phyloP scores from a whole-genome alignment of 2,329 filamentous ascomycete species.

The Stachybotrys echinatus region DNA sequence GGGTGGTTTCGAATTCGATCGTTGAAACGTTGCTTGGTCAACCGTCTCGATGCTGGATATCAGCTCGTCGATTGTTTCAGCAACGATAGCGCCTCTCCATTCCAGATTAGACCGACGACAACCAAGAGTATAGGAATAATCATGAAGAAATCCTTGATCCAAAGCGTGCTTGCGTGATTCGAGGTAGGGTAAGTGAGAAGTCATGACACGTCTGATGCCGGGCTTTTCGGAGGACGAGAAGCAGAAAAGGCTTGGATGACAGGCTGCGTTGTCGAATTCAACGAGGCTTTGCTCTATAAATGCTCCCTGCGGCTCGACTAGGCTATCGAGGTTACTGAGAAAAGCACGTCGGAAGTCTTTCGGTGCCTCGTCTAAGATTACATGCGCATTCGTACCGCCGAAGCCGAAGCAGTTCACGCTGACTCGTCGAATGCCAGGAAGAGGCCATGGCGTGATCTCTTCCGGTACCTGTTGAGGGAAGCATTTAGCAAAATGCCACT shows the following conservation, averaged over 20 bases:
- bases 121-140: conserved; percentile 41
- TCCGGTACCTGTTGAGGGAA: conserved; percentile 36
- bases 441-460: conserved; percentile 36
- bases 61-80: conserved; percentile 27
- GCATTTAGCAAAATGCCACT: too few species aligned
- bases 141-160: conserved; percentile 18
- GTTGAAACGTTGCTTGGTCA: conserved; percentile 4
- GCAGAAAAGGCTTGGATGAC: conserved; percentile 30
- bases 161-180: conserved; percentile 5
- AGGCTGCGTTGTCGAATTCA: background rate
- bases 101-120: conserved; percentile 38
- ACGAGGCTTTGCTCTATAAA: background rate
- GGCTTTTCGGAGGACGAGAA: conserved; percentile 38
- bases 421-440: conserved; percentile 37
- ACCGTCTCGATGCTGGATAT: conserved; percentile 15
- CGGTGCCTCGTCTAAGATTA: conserved; percentile 43
- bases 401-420: conserved; percentile 55
- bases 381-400: conserved; percentile 52
- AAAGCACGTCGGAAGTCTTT: conserved; percentile 8
- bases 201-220: conserved; percentile 29
- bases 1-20: conserved; percentile 6
- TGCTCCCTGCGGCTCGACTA: background rate
- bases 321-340: conserved; percentile 23
- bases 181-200: conserved; percentile 27
- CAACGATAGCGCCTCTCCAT: conserved; percentile 35